Base-by-base conservation (phyloP, 441 rosid species). In the Pelargonium fulgidum region DNA sequence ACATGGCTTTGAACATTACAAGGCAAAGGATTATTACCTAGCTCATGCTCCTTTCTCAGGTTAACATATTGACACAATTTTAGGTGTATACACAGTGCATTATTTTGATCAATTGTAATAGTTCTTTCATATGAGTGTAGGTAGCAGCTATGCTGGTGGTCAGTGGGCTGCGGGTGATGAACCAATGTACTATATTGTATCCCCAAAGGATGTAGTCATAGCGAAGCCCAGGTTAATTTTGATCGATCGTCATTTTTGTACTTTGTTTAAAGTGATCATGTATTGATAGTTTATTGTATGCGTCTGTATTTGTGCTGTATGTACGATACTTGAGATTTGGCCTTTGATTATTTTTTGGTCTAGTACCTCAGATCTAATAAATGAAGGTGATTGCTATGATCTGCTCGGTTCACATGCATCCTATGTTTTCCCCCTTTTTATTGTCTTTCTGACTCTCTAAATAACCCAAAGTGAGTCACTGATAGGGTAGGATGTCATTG, bases 131-230 rank as follows among this genome's bases (percentile, higher is more conserved):
- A 65, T 77, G 72, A 75, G 62, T 79, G 41, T 81, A 95, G 99
- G 99, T 80, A 92, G 97, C 78, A 92, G 99, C 75, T 89, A 95
- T 77, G 97, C 92, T 79, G 97, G 99, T 74, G 98, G 99, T 69
- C 99, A 90, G 80, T 95, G 99, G 99, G 95, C 96, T 68, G 92
- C 99, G 83, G 98, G 98, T 73, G 97, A 92, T 81, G 99, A 95
- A 75, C 96, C 99, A 24, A 63, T 87, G 72, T 95, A 89, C 82
- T 92, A 95, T 82, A 69, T 95, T 68, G 97, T 95, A 65, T 95
- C 99, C n/a, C 99, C 95, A 19, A 95, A 95, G 82, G 97, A 92
- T 80, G 96, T 95, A 69, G 96, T 95, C 75, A 91, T 95, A 78
- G 97, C 99, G 80, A 95, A 95, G 77, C 96, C 98, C 73, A 92